Conservation (phyloP, 2,329 filamentous ascomycete genomes). For the Cytospora paraplurivora region DNA sequence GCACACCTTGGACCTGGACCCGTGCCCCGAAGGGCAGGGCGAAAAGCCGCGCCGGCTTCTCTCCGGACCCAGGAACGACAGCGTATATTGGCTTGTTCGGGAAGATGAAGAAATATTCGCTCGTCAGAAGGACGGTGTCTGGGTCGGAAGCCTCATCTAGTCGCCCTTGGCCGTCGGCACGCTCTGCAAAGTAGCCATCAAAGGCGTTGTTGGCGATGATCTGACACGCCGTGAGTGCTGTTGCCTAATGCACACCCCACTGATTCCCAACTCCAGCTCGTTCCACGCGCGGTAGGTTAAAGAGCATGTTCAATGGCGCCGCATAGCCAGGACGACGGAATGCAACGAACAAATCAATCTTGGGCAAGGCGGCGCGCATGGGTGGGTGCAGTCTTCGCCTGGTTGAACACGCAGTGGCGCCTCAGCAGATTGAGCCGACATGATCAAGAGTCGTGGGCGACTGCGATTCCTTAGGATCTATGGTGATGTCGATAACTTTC, state of each 20-base stretch:
- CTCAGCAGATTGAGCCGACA: no score
- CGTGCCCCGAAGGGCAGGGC: slow-evolving; percentile 1
- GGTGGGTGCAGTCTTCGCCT: background rate
- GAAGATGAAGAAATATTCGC: slow-evolving; percentile 9
- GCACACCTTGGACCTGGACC: background rate
- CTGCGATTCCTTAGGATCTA: no score
- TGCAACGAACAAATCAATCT: background rate
- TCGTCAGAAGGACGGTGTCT: slow-evolving; percentile 2
- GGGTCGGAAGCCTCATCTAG: background rate
- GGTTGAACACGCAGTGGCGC: background rate
- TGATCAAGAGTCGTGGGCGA: no score
- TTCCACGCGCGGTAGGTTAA: slow-evolving; percentile 4
- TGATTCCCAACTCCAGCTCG: background rate
- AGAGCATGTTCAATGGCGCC: slow-evolving; percentile 11
- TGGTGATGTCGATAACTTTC: no score
- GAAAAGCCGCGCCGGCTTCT: background rate
- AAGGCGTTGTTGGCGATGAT: slow-evolving; percentile 12
- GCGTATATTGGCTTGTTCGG: slow-evolving; percentile 10
- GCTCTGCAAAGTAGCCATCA: slow-evolving; percentile 1
- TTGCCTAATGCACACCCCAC: slow-evolving; percentile 8
- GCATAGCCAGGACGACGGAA: slow-evolving; percentile 8
- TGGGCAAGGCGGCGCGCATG: slow-evolving; percentile 2
- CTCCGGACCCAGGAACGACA: slow-evolving; percentile 6
- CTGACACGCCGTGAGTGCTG: slow-evolving; percentile 6
- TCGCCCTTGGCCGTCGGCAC: slow-evolving; percentile 6